phyloP scores from a whole-genome alignment of 148 eudicot species.

The Spergularia bocconei region DNA sequence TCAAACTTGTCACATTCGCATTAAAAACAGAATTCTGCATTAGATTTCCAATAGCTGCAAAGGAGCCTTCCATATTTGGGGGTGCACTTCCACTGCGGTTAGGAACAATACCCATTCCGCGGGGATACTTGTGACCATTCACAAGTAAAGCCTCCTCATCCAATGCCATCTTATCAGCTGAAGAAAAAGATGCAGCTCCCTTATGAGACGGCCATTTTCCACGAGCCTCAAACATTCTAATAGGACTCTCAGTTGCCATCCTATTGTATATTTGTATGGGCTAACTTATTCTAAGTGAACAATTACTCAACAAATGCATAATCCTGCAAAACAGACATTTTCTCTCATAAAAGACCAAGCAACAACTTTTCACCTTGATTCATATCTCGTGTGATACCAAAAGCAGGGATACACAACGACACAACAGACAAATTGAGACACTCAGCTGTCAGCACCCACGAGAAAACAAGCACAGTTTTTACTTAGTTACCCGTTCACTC shows the following conservation, averaged over 20 bases:
- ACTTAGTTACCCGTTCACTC: neutral
- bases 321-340: conserved; percentile 26
- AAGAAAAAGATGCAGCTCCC: conserved; percentile 42
- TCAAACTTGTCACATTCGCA: conserved; percentile 34
- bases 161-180: conserved; percentile 35
- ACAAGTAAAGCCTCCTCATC: conserved; percentile 57
- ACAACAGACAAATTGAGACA: neutral
- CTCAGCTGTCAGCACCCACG: conserved; percentile 8
- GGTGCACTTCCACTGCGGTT: conserved; percentile 87
- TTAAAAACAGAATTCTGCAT: conserved; percentile 36
- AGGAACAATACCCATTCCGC: conserved; percentile 43
- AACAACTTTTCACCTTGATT: neutral
- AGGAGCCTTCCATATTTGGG: conserved; percentile 84
- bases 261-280: conserved; percentile 9
- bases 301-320: conserved; percentile 22
- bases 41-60: conserved; percentile 61
- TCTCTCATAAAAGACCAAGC: conserved; percentile 14
- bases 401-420: neutral
- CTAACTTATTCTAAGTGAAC: conserved; percentile 17
- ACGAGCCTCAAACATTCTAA: conserved; percentile 61
- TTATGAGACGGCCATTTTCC: conserved; percentile 59
- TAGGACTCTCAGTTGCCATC: conserved; percentile 89
- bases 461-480: neutral
- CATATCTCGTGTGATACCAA: conserved; percentile 7
- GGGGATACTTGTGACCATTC: conserved; percentile 42